Percentiles rank a stretch among this genome's conserved stretches.
Evolutionary conservation across 306 rosid genomes (phyloP).

Genomic region (Castanopsis chinensis): DNA sequence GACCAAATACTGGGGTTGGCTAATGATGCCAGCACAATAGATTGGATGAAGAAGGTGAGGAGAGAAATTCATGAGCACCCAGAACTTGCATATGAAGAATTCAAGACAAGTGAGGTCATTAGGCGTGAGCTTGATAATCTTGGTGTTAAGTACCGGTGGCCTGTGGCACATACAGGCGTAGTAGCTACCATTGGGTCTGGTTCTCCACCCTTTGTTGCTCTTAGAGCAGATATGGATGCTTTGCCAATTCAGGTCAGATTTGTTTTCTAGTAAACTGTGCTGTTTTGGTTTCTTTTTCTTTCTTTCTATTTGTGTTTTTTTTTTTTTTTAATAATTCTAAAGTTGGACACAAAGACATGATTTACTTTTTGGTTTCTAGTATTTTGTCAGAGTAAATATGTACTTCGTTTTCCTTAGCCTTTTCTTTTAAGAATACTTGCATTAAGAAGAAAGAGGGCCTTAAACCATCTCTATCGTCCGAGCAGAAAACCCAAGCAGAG

Average conservation of each 20-base stretch:
- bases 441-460: too few species aligned
- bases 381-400: too few species aligned
- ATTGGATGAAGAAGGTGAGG: conserved; percentile 70
- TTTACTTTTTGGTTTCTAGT: background rate
- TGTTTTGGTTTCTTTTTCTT: background rate
- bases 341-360: too few species aligned
- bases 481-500: too few species aligned
- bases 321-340: too few species aligned
- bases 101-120: conserved; percentile 63
- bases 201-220: conserved; percentile 75
- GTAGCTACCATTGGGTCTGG: conserved; percentile 85
- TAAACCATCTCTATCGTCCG: too few species aligned
- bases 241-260: conserved; percentile 74
- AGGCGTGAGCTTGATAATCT: conserved; percentile 63
- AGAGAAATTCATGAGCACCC: conserved; percentile 84
- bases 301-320: background rate
- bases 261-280: background rate
- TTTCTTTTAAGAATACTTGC: too few species aligned
- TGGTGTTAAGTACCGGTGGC: conserved; percentile 72
- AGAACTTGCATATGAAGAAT: conserved; percentile 75
- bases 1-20: conserved; percentile 52
- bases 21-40: conserved; percentile 37
- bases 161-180: conserved; percentile 72
- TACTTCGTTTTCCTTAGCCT: too few species aligned
- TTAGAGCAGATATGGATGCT: conserved; percentile 96